phyloP scores from a whole-genome alignment of 768 basidiomycete genomes.

The Tricholoma hemisulphureum region DNA sequence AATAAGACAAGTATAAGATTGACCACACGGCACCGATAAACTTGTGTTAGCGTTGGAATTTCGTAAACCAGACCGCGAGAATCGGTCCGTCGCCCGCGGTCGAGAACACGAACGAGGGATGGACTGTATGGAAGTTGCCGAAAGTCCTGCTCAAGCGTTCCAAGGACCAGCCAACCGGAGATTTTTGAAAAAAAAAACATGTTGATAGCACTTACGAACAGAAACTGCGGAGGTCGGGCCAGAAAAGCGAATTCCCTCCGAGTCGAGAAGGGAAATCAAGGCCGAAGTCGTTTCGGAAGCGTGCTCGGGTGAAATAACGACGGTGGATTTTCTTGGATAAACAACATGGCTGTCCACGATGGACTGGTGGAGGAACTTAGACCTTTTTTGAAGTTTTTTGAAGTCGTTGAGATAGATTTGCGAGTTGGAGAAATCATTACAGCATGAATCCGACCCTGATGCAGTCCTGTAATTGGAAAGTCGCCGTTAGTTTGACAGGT shows the following conservation, averaged over 20 bases:
- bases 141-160: neutral
- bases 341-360: neutral
- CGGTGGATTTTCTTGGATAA: neutral
- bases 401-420: no score
- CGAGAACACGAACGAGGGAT: neutral
- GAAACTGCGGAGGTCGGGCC: neutral
- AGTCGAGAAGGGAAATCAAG: neutral
- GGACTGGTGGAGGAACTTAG: no score
- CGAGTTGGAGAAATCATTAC: no score
- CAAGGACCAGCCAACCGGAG: neutral
- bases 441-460: no score
- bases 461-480: no score
- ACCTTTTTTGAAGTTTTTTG: no score
- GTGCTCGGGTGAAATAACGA: neutral
- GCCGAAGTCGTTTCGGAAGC: neutral
- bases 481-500: no score
- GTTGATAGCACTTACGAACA: no score
- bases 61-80: neutral
- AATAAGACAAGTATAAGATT: neutral
- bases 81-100: neutral
- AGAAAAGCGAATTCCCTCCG: neutral
- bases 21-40: neutral
- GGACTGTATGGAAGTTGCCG: neutral
- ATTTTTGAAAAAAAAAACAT: neutral
- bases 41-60: neutral